These are phyloP conservation scores for Conoideocrella luteorostrata DNA, from an alignment of 2,329 filamentous ascomycete genomes.

Conservation along the genomic window DNA sequence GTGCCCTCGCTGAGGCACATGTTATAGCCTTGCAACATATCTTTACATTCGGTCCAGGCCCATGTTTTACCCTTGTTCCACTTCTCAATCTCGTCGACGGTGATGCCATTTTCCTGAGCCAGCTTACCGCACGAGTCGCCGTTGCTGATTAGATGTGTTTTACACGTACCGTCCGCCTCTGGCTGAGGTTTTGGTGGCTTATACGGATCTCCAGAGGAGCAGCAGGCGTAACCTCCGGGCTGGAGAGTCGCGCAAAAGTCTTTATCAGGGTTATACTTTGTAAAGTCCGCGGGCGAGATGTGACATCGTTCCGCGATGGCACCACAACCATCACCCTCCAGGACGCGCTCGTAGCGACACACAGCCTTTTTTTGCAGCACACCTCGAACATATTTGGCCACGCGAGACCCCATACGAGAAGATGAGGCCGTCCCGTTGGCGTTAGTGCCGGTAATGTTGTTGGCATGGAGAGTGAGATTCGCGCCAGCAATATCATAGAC, in stretches of 20 bases:
- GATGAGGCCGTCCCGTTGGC: too few species aligned
- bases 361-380: neutral
- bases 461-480: too few species aligned
- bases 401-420: too few species aligned
- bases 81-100: slow-evolving; percentile 11
- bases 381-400: too few species aligned
- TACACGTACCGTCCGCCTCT: slow-evolving; percentile 28
- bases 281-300: slow-evolving; percentile 30
- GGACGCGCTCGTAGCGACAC: slow-evolving; percentile 24
- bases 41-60: slow-evolving; percentile 17
- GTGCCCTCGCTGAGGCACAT: slow-evolving; percentile 18
- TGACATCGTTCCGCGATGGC: slow-evolving; percentile 31
- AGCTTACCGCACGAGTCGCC: slow-evolving; percentile 28
- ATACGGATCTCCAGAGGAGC: slow-evolving; percentile 24
- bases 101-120: slow-evolving; percentile 15
- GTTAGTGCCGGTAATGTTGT: too few species aligned
- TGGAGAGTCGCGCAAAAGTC: slow-evolving; percentile 17
- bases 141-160: slow-evolving; percentile 21
- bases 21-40: too few species aligned
- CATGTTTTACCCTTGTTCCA: slow-evolving; percentile 22
- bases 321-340: slow-evolving; percentile 29
- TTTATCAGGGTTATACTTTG: slow-evolving; percentile 27
- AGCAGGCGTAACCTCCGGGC: slow-evolving; percentile 28
- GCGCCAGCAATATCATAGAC: neutral
- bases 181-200: slow-evolving; percentile 22